These are phyloP conservation scores for Dendrobium huoshanense DNA, from an alignment of 106 monocot genomes.

Conservation along the genomic window DNA sequence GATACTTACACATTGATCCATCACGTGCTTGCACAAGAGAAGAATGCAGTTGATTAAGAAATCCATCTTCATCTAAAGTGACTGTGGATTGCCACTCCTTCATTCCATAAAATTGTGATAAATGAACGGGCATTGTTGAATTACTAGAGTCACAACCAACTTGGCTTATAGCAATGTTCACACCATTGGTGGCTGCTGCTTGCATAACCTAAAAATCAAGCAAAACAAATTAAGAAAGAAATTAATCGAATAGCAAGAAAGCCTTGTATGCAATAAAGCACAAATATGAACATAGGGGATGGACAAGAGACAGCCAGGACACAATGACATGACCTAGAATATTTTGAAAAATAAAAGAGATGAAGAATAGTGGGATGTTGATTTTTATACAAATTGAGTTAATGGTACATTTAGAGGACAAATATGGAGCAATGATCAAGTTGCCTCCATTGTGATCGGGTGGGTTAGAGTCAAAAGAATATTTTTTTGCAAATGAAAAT, in stretches of 20 bases:
- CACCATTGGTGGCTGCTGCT: slow-evolving; percentile 57
- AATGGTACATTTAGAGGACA: not conserved
- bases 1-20: slow-evolving; percentile 50
- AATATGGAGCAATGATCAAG: not conserved
- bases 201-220: slow-evolving; percentile 70
- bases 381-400: not conserved
- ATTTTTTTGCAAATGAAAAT: not conserved
- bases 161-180: slow-evolving; percentile 62
- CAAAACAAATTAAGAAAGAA: not conserved
- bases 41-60: slow-evolving; percentile 70
- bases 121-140: slow-evolving; percentile 36
- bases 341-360: not conserved
- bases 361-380: not conserved
- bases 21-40: slow-evolving; percentile 64
- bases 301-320: not conserved
- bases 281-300: not conserved
- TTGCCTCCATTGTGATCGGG: not conserved
- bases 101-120: slow-evolving; percentile 56
- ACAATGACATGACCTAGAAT: not conserved
- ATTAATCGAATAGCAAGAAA: not conserved
- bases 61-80: slow-evolving; percentile 76
- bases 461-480: not conserved
- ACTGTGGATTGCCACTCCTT: slow-evolving; percentile 86
- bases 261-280: not conserved
- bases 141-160: slow-evolving; percentile 60